Conservation (phyloP, 1,284 basidiomycete species). For the Malassezia globosa region DNA sequence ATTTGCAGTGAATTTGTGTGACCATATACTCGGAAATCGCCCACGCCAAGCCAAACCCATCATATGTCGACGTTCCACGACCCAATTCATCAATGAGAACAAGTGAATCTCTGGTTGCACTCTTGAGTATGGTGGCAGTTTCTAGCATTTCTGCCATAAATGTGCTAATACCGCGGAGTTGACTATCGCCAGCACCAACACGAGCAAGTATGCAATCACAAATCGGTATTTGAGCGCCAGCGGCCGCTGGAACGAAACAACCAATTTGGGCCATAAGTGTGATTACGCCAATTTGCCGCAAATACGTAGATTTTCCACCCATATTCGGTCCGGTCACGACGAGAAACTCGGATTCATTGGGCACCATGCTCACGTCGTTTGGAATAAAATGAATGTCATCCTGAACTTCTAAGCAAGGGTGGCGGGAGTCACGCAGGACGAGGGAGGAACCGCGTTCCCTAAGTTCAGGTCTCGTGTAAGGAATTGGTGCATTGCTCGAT, state of each 20-base stretch:
- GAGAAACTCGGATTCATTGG: slow-evolving; percentile 68
- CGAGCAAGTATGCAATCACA: slow-evolving; percentile 93
- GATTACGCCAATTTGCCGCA: slow-evolving; percentile 69
- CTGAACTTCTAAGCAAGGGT: slow-evolving; percentile 92
- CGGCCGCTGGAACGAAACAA: slow-evolving; percentile 67
- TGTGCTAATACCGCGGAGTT: slow-evolving; percentile 91
- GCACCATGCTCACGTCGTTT: slow-evolving; percentile 79
- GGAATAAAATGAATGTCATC: slow-evolving; percentile 91
- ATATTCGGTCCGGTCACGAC: slow-evolving; percentile 59
- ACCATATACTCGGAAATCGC: slow-evolving; percentile 96
- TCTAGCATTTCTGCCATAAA: slow-evolving; percentile 99
- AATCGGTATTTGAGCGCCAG: slow-evolving; percentile 67
- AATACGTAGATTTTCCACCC: slow-evolving; percentile 37
- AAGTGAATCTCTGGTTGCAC: slow-evolving; percentile 80
- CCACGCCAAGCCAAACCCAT: slow-evolving; percentile 97
- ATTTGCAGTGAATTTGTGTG: slow-evolving; percentile 61
- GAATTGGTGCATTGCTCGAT: slow-evolving; percentile 69
- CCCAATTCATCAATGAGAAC: slow-evolving; percentile 98
- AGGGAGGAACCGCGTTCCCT: slow-evolving; percentile 27
- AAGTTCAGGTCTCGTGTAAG: slow-evolving; percentile 68
- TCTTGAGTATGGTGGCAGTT: slow-evolving; percentile 82
- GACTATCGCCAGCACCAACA: slow-evolving; percentile 93
- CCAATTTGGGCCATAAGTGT: slow-evolving; percentile 90
- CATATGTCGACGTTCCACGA: slow-evolving; percentile 94
- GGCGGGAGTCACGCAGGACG: slow-evolving; percentile 52